Evolutionary conservation across 352 stramenopile genomes (phyloP).

Genomic region (Phytophthora lateralis): DNA sequence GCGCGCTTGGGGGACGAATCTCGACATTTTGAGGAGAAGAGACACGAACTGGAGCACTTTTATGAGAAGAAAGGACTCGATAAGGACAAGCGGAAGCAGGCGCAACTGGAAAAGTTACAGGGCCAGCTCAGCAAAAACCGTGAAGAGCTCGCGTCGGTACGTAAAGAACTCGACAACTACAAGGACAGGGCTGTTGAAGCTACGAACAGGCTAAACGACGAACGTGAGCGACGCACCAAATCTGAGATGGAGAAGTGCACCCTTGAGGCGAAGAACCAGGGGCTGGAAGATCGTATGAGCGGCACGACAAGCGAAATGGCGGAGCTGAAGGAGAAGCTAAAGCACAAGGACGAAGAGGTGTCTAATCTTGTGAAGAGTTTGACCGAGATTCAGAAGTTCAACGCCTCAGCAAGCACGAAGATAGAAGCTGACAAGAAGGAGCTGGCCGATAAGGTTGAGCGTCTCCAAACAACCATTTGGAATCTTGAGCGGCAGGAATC

Average conservation of each 20-base stretch:
- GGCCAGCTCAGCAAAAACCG: constrained; percentile 47
- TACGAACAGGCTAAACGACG: constrained; percentile 55
- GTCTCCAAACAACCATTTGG: constrained; percentile 52
- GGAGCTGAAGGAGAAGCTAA: constrained; percentile 66
- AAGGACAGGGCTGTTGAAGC: constrained; percentile 45
- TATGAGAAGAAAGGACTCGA: constrained; percentile 62
- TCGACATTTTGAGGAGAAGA: constrained; percentile 67
- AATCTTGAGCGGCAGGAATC: constrained; percentile 61
- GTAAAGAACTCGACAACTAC: constrained; percentile 56
- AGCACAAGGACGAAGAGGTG: constrained; percentile 72
- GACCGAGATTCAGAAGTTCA: constrained; percentile 82
- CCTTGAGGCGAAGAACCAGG: constrained; percentile 57
- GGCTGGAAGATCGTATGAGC: constrained; percentile 54
- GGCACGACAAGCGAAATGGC: constrained; percentile 38
- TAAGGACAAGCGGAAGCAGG: constrained; percentile 59
- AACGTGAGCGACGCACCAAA: constrained; percentile 56
- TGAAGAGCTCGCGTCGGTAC: constrained; percentile 54
- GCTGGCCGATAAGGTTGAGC: constrained; percentile 62
- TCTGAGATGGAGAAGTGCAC: constrained; percentile 72
- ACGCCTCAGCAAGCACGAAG: constrained; percentile 62
- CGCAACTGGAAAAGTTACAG: constrained; percentile 61
- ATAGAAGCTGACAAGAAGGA: constrained; percentile 74
- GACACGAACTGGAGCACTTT: constrained; percentile 67
- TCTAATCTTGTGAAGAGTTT: constrained; percentile 69
- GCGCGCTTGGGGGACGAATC: constrained; percentile 50